These are phyloP conservation scores for Penicillium sp. DNA, from an alignment of 2,329 filamentous ascomycete species.

Conservation along the genomic window DNA sequence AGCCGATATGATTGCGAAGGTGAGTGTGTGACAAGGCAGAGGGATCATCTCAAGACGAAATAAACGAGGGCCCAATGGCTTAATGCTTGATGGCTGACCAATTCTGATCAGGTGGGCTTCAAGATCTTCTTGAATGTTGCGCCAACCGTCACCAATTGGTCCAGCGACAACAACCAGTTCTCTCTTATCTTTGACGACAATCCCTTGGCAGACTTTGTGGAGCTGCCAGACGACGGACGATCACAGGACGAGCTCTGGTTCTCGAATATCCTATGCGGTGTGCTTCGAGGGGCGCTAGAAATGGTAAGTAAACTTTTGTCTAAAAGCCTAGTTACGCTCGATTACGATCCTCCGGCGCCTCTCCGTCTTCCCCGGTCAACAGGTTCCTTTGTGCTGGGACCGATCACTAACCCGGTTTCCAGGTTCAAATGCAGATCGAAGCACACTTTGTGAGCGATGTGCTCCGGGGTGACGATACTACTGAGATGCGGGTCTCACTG, in stretches of 20 bases:
- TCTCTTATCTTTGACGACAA: slow-evolving; percentile 97
- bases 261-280: slow-evolving; percentile 93
- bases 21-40: slow-evolving; percentile 39
- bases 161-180: slow-evolving; percentile 93
- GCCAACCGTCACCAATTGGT: slow-evolving; percentile 92
- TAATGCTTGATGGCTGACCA: slow-evolving; percentile 8
- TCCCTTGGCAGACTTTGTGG: slow-evolving; percentile 93
- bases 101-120: slow-evolving; percentile 74
- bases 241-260: slow-evolving; percentile 98
- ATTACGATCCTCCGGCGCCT: slow-evolving; percentile 7
- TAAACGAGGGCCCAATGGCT: not conserved
- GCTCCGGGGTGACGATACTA: slow-evolving; percentile 89
- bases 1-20: slow-evolving; percentile 93
- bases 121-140: slow-evolving; percentile 99
- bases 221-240: slow-evolving; percentile 90
- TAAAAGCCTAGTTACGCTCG: not conserved
- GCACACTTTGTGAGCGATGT: slow-evolving; percentile 95
- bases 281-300: slow-evolving; percentile 85
- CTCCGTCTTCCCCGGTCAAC: slow-evolving; percentile 1
- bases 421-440: slow-evolving; percentile 96
- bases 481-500: slow-evolving; percentile 92
- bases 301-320: slow-evolving; percentile 67
- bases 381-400: slow-evolving; percentile 18
- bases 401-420: slow-evolving; percentile 25
- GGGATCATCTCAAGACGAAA: not conserved